These are phyloP conservation scores for Clarireedia hainanense DNA, from an alignment of 2,329 filamentous ascomycete genomes.

Conservation along the genomic window DNA sequence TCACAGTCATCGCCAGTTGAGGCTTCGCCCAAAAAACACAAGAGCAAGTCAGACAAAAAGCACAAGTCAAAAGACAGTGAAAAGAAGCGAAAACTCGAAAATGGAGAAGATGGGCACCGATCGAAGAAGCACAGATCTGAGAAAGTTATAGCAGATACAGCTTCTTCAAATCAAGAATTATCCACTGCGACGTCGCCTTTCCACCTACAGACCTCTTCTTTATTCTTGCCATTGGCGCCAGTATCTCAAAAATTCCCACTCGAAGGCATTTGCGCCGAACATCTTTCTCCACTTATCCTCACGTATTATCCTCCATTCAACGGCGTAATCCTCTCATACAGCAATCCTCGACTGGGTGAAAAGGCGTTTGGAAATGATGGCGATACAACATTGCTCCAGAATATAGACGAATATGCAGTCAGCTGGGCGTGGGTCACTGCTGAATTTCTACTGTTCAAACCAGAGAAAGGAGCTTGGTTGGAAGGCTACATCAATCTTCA, in stretches of 20 bases:
- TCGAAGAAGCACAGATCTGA: conserved; percentile 36
- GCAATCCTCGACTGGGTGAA: conserved; percentile 58
- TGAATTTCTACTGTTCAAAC: conserved; percentile 77
- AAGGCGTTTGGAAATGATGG: conserved; percentile 44
- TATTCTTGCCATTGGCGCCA: conserved; percentile 71
- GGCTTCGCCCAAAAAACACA: conserved; percentile 23
- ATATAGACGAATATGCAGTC: conserved; percentile 75
- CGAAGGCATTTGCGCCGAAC: conserved; percentile 63
- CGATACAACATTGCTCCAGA: conserved; percentile 39
- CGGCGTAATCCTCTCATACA: conserved; percentile 69
- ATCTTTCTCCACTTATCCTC: conserved; percentile 67
- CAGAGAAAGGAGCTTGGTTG: conserved; percentile 63
- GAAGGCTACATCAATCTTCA: conserved; percentile 80
- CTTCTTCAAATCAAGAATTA: conserved; percentile 3
- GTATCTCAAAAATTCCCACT: conserved; percentile 61
- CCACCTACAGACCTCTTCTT: conserved; percentile 68
- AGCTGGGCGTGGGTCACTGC: conserved; percentile 84
- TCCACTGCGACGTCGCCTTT: conserved; percentile 54
- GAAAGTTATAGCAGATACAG: conserved; percentile 27
- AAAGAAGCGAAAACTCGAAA: conserved; percentile 35
- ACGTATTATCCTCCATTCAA: conserved; percentile 66
- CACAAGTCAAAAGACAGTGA: conserved; percentile 33
- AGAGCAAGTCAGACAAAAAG: conserved; percentile 27
- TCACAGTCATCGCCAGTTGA: conserved; percentile 6
- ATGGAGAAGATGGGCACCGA: conserved; percentile 35